phyloP scores from a whole-genome alignment of 2,329 filamentous ascomycete species.

The Dryadomyces sulphureus region DNA sequence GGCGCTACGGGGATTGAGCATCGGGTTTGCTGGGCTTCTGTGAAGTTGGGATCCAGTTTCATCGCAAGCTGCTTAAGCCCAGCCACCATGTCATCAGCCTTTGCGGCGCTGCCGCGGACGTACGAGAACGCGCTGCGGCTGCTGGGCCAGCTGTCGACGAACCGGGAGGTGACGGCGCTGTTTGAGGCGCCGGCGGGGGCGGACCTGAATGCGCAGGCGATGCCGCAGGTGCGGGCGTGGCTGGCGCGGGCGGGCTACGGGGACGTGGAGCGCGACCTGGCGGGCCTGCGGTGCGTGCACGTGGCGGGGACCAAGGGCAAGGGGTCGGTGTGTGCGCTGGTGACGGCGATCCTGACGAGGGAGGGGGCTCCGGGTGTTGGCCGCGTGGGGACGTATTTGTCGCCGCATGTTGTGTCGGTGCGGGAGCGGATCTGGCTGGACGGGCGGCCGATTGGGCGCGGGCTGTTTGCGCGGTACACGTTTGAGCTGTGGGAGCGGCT shows the following conservation, averaged over 20 bases:
- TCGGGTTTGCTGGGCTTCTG: too few relatives aligned
- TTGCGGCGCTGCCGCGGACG: conserved; percentile 18
- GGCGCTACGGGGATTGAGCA: too few relatives aligned
- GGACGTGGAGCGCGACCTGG: conserved; percentile 23
- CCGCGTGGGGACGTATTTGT: conserved; percentile 64
- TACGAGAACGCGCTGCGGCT: conserved; percentile 57
- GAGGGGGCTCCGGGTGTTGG: conserved; percentile 12
- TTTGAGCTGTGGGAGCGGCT: conserved; percentile 68
- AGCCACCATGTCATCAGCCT: not conserved
- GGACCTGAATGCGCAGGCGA: conserved; percentile 54
- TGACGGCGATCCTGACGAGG: conserved; percentile 57
- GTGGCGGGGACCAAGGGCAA: conserved; percentile 93
- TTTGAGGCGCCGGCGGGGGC: conserved; percentile 27
- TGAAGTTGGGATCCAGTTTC: too few relatives aligned
- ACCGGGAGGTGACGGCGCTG: conserved; percentile 47
- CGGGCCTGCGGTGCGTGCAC: conserved; percentile 47
- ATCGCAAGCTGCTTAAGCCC: too few relatives aligned
- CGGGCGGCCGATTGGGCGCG: conserved; percentile 52
- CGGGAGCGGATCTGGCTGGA: conserved; percentile 76
- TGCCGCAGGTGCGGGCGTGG: conserved; percentile 74
- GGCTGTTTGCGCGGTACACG: conserved; percentile 60
- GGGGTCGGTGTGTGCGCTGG: conserved; percentile 73
- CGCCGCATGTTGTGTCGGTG: conserved; percentile 70
- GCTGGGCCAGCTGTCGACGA: conserved; percentile 66
- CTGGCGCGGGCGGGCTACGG: conserved; percentile 61